Conservation (phyloP, 2,329 filamentous ascomycete genomes). For the Cladosporium sp. region DNA sequence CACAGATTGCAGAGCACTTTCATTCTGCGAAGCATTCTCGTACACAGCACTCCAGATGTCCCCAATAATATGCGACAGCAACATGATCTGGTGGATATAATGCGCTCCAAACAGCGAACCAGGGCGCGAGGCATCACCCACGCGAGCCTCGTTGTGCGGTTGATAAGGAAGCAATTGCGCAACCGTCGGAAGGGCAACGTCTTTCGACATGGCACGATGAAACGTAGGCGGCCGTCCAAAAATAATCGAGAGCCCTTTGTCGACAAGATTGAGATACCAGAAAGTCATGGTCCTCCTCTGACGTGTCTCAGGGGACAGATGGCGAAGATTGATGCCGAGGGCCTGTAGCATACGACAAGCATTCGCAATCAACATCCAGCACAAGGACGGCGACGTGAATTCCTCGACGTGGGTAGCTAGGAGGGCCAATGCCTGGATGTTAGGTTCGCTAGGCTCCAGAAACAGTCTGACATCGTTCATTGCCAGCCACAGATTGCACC, state of each 20-base stretch:
- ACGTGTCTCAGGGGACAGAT: conserved; percentile 23
- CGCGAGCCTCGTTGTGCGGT: conserved; percentile 20
- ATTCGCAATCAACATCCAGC: conserved; percentile 30
- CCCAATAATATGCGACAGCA: conserved; percentile 23
- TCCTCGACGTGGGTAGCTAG: conserved; percentile 30
- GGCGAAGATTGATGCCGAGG: conserved; percentile 26
- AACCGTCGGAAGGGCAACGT: conserved; percentile 27
- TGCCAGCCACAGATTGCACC: conserved; percentile 32
- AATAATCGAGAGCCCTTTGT: conserved; percentile 29
- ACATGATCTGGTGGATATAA: conserved; percentile 26
- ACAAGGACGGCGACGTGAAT: conserved; percentile 31
- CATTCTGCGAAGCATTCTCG: not conserved
- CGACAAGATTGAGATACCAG: conserved; percentile 31
- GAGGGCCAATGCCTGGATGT: conserved; percentile 30
- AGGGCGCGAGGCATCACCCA: not conserved
- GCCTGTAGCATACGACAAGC: conserved; percentile 32
- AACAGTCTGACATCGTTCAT: conserved; percentile 31
- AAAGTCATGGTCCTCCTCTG: conserved; percentile 29
- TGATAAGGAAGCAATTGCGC: conserved; percentile 25
- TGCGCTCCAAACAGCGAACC: conserved; percentile 29
- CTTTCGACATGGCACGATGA: conserved; percentile 26
- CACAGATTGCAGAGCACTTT: conserved; percentile 5
- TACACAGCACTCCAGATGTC: conserved; percentile 28
- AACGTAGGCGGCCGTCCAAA: conserved; percentile 29
- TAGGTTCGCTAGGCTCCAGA: conserved; percentile 28